Evolutionary conservation across 2,329 filamentous ascomycete genomes (phyloP), one percentile per base, ranked within the genome.

Genomic region (Pestalotiopsis sp.): DNA sequence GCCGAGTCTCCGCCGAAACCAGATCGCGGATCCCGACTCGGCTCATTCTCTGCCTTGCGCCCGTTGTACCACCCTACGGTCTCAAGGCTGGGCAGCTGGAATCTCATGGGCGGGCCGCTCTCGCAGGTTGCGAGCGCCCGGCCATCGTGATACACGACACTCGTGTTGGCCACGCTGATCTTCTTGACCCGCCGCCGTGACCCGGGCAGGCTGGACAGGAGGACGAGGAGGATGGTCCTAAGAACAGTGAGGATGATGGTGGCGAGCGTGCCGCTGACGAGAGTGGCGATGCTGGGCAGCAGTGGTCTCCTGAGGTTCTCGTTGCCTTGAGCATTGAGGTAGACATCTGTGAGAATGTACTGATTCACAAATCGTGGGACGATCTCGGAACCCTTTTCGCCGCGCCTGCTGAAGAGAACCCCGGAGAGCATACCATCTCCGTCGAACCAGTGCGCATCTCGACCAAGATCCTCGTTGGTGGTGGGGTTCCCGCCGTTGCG

Each of bases 391-490:
- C 78, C 78, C 2, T 82, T 76, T 5, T 80, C 77, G 2, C 79
- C 78, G 2, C 36, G 66, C 7, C 82, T 82, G 36, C 81, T 81
- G 75, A 92, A 93, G 20, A 83, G 82, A 0, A 93, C 90, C 1
- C 91, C 91, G 38, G 87, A 87, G 12, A 93, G 85, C 91, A 93
- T 93, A 4, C 91, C 91, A 75, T 93, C 91, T 39, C 91, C 91
- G 72, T 93, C 91, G 70, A 93, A 93, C 90, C 90, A 93, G 75
- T 93, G 91, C 9, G 88, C 86, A 75, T 91, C 89, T 71, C 89
- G 84, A 52, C 85, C 85, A 2, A 88, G 77, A 66, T 91, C 87
- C 25, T 87, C 82, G 68, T 92, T 90, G 36, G 85, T 85, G 7
- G 91, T 82, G 5, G 91, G 90, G 73, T 93, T 93, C 36, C 88